Evolutionary conservation across 2,329 filamentous ascomycete species (phyloP), one percentile per base, ranked within the genome.

Genomic region (Phialophora chinensis): DNA sequence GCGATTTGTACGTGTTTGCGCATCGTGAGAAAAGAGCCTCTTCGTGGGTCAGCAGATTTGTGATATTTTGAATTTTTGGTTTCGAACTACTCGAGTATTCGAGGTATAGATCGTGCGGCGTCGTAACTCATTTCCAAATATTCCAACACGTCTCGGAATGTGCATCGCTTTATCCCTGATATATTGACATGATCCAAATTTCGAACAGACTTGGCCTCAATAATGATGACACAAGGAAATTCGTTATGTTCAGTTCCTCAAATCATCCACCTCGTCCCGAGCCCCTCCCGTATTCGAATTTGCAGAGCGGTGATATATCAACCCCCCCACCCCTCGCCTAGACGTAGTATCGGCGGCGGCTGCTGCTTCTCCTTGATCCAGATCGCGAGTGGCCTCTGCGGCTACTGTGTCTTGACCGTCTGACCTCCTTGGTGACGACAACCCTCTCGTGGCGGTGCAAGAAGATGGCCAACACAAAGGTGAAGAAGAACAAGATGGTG

Each of bases 401-500:
- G 61, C 72, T 75, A 52, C 73, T 73, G 70, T 75, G 74, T 54
- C 74, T 72, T 20, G 72, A 70, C 27, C 71, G 72, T 61, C 74
- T 67, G 42, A 73, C 79, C 74, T 82, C 79, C 72, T 79, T 80
- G 11, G 79, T 77, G 33, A 78, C 74, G 17, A 75, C 74, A 4
- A 75, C 73, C 35, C 65, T 64, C 44, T 75, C 71, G 29, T 73
- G 71, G 10, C 74, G 69, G 63, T 81, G 78, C 63, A 83, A 73
- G 60, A 80, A 79, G 54, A 81, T 70, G 17, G 93, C 92, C 52
- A 95, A 82, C 31, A 94, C 79, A 60, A 87, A 86, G 3, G 92
- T 95, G 75, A 90, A 82, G 77, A 90, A 89, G 80, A 96, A 97
- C 76, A 93, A 89, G 70, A 95, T 81, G 71, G 83, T 82, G 77